Evolutionary conservation across 495 filamentous ascomycete genomes (phyloP).

Genomic region (Lindgomyces ingoldianus): DNA sequence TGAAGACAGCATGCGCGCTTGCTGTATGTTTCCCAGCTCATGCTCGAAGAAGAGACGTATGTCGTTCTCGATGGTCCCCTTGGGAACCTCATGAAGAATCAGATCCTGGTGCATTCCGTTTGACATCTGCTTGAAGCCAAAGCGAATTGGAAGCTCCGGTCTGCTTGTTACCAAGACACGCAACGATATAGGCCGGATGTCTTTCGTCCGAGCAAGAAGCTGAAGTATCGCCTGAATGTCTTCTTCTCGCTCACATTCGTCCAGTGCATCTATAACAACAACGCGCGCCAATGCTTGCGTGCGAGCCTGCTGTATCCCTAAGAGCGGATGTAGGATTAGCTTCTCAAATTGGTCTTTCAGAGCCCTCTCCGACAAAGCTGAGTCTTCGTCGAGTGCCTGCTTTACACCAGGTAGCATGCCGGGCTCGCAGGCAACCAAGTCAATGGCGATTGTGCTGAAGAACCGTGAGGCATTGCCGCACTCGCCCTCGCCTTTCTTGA

Average conservation of each 20-base stretch:
- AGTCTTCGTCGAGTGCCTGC: constrained; percentile 18
- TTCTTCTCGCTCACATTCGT: neutral
- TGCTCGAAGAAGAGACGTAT: constrained; percentile 41
- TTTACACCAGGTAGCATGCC: constrained; percentile 5
- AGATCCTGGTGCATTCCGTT: neutral
- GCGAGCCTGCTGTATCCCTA: neutral
- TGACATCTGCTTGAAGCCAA: neutral
- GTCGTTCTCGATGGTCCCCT: constrained; percentile 35
- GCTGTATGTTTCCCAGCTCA: constrained; percentile 14
- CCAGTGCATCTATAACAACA: constrained; percentile 7
- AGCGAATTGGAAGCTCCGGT: neutral
- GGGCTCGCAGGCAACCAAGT: constrained; percentile 18
- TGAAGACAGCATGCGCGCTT: neutral
- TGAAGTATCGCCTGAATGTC: neutral
- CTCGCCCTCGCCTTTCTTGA: constrained; percentile 16
- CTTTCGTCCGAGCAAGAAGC: neutral
- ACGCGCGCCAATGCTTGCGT: neutral
- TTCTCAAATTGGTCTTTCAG: constrained; percentile 18
- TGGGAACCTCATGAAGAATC: neutral
- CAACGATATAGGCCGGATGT: neutral
- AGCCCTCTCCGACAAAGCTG: neutral
- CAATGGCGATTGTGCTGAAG: constrained; percentile 23
- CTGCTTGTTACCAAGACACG: neutral
- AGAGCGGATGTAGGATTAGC: constrained; percentile 20
- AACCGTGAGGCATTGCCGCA: neutral